Evolutionary conservation across 2,329 filamentous ascomycete species (phyloP), one percentile per base, ranked within the genome.

Genomic region (Myotisia sp.): DNA sequence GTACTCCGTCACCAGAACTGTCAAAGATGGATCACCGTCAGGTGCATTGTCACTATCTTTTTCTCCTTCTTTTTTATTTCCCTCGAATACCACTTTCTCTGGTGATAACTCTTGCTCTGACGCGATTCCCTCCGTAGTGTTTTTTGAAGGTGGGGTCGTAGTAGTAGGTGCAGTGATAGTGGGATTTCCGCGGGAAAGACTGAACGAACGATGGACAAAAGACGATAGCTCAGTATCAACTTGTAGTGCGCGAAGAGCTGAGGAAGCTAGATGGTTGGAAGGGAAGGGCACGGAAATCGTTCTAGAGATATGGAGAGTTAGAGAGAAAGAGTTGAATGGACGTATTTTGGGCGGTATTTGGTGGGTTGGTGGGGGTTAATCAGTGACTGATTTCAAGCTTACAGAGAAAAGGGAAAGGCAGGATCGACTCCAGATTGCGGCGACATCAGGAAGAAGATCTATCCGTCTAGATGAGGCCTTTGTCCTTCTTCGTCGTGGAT

Each of bases 201-300:
- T 64, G 44, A 94, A 78, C 2, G 68, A 64, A 37, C 87, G 76
- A 29, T 67, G 70, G 36, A 95, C 87, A 7, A 90, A 71, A 9
- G 80, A 73, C 1, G 87, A 95, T 32, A 95, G 70, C 55, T 98
- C 90, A 41, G 76, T 70, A 59, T 98, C 90, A 46, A 95, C 86
- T 38, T 76, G 67, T 27, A 95, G 69, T 24, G 84, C 73, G 46
- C 71, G 70, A 22, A 82, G 68, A 27, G 87, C 85, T 30, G 79
- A 74, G 29, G 67, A 68, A 34, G 87, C 85, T 29, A 94, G 74
- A 42, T 82, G 78, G 22, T 75, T 56, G 26, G 76, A 81, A 13
- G 86, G 86, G 52, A 95, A 79, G 28, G 90, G 87, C 39, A 90
- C 68, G 47, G 76, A 67, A 42, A 93, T 70, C 39, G 70, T 74